These are phyloP conservation scores for Durio zibethinus DNA, from an alignment of 345 rosid species.

Conservation along the genomic window DNA sequence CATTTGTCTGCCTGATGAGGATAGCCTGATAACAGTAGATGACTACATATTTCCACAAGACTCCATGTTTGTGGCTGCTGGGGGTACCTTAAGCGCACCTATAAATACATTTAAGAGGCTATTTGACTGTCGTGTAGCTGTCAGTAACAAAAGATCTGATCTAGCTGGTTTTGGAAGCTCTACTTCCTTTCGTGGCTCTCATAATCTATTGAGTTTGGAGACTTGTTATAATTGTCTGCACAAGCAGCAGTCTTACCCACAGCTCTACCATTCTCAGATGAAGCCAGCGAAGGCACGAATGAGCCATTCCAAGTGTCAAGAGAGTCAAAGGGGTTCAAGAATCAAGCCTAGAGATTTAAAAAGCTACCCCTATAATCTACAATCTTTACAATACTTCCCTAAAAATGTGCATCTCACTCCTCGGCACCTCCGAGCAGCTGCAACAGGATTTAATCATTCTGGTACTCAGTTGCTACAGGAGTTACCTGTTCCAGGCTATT, in stretches of 20 bases:
- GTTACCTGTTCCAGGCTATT: neutral
- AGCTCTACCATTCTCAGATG: conserved; percentile 10
- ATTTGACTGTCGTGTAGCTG: neutral
- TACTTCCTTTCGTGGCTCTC: conserved; percentile 2
- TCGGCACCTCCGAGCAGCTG: conserved; percentile 7
- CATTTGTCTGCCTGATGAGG: conserved; percentile 39
- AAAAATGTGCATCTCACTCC: neutral
- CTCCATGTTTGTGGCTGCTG: neutral
- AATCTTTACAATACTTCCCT: neutral
- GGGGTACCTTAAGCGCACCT: conserved; percentile 8
- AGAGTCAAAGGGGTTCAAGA: neutral
- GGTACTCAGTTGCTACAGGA: neutral
- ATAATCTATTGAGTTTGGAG: neutral
- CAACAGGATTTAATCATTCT: conserved; percentile 10
- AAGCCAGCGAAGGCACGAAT: conserved; percentile 8
- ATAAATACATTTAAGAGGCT: neutral
- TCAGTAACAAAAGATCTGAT: conserved; percentile 2
- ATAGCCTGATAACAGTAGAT: conserved; percentile 33
- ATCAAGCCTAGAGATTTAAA: neutral
- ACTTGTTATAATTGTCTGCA: conserved; percentile 6
- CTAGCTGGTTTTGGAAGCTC: neutral
- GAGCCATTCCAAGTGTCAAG: neutral
- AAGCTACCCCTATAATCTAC: neutral
- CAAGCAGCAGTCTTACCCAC: conserved; percentile 3
- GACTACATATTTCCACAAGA: conserved; percentile 22